Conservation (phyloP, 2,329 filamentous ascomycete genomes). For the Laburnicola sp. region DNA sequence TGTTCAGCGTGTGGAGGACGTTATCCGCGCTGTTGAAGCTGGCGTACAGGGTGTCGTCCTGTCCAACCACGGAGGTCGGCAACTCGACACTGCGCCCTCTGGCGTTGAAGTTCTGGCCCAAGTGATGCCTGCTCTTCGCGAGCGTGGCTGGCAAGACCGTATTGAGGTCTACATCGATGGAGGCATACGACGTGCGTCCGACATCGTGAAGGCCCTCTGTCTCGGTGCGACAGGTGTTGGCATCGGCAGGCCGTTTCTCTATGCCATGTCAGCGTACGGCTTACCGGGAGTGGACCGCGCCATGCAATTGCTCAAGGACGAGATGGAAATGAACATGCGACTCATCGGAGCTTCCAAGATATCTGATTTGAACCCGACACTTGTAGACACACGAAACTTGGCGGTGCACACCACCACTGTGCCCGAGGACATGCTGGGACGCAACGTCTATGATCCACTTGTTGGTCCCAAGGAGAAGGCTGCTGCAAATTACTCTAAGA, state of each 20-base stretch:
- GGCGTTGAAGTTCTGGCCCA: slow-evolving; percentile 50
- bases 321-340: slow-evolving; percentile 99
- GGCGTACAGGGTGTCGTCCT: slow-evolving; percentile 82
- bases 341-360: slow-evolving; percentile 79
- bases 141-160: slow-evolving; percentile 68
- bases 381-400: slow-evolving; percentile 78
- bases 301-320: slow-evolving; percentile 87
- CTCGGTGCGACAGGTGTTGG: slow-evolving; percentile 86
- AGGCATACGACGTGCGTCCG: slow-evolving; percentile 81
- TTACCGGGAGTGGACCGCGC: slow-evolving; percentile 84
- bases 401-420: slow-evolving; percentile 61
- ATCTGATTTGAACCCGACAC: slow-evolving; percentile 74
- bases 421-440: slow-evolving; percentile 63
- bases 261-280: slow-evolving; percentile 93
- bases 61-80: slow-evolving; percentile 89
- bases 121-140: slow-evolving; percentile 48
- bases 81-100: slow-evolving; percentile 79
- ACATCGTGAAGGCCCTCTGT: slow-evolving; percentile 85
- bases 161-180: slow-evolving; percentile 87
- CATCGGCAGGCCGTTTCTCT: slow-evolving; percentile 92
- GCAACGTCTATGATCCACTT: slow-evolving; percentile 59
- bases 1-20: slow-evolving; percentile 91
- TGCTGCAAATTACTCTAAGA: slow-evolving; percentile 29
- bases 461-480: slow-evolving; percentile 48
- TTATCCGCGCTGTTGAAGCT: slow-evolving; percentile 74